A percentile compares a stretch with the other conserved stretches of the same genome.
Evolutionary conservation across 2,329 filamentous ascomycete species (phyloP).

Genomic region (Phaeoacremonium minimum): DNA sequence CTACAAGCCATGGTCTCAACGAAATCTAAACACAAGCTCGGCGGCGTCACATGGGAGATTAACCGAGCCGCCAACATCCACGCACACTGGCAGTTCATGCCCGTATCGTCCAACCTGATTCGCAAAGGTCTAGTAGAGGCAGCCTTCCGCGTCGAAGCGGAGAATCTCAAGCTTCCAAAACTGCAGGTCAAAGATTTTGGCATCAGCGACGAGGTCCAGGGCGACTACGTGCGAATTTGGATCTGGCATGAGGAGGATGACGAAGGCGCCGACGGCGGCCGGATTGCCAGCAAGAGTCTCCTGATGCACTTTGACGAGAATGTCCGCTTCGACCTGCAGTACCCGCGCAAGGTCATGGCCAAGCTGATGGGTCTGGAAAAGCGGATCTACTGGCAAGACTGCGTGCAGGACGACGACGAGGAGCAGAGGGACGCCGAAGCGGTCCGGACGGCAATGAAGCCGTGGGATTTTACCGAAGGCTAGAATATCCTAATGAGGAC

Average conservation of each 20-base stretch:
- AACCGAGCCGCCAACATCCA: conserved; percentile 78
- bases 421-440: conserved; percentile 73
- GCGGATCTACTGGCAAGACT: conserved; percentile 81
- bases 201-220: conserved; percentile 42
- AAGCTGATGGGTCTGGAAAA: conserved; percentile 79
- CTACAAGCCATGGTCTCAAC: conserved; percentile 75
- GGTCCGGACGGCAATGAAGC: conserved; percentile 78
- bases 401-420: conserved; percentile 70
- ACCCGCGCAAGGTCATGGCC: conserved; percentile 80
- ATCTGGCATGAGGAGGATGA: conserved; percentile 60
- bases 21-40: conserved; percentile 56
- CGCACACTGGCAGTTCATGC: conserved; percentile 89
- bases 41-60: conserved; percentile 89
- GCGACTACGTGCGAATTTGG: conserved; percentile 79
- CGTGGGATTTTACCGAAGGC: conserved; percentile 89
- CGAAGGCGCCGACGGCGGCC: conserved; percentile 13
- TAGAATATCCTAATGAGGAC: too few species aligned
- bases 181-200: conserved; percentile 45
- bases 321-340: conserved; percentile 84
- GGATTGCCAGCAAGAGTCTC: conserved; percentile 62
- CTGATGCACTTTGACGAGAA: conserved; percentile 69
- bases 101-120: conserved; percentile 66
- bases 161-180: conserved; percentile 59
- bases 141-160: conserved; percentile 82
- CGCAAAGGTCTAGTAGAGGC: conserved; percentile 74